Evolutionary conservation across 805 yeast genomes (phyloP).

Genomic region (Starmerella sirachaensis): DNA sequence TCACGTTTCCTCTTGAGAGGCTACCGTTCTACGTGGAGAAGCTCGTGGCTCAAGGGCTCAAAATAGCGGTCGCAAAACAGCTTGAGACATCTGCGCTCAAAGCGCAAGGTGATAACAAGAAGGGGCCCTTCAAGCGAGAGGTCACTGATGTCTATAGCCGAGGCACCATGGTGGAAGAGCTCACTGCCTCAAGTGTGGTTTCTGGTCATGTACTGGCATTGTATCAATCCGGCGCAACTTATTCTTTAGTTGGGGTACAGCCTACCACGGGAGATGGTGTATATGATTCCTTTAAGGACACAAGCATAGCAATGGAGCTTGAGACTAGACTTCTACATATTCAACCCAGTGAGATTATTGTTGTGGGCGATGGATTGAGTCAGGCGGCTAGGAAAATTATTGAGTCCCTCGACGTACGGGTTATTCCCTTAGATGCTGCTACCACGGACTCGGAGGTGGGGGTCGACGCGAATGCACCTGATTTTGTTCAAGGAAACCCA

Average conservation of each 20-base stretch:
- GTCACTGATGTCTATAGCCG: constrained; percentile 63
- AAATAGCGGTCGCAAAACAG: constrained; percentile 81
- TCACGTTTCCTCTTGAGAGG: constrained; percentile 71
- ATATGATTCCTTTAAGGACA: constrained; percentile 59
- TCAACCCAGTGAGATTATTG: constrained; percentile 63
- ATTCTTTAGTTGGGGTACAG: constrained; percentile 51
- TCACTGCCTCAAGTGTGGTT: constrained; percentile 21
- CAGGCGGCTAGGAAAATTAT: constrained; percentile 8
- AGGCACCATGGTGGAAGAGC: constrained; percentile 71
- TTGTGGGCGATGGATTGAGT: constrained; percentile 29
- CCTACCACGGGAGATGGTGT: constrained; percentile 65
- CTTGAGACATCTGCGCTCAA: constrained; percentile 69
- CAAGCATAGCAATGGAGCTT: constrained; percentile 43
- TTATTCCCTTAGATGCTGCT: no score
- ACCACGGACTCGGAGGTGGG: no score
- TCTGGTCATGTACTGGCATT: constrained; percentile 24
- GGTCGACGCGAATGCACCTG: background rate
- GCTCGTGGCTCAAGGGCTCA: constrained; percentile 56
- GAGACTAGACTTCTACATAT: constrained; percentile 65
- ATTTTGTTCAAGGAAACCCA: background rate
- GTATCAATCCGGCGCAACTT: constrained; percentile 2
- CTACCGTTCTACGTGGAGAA: constrained; percentile 67
- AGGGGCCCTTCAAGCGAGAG: constrained; percentile 52
- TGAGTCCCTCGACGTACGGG: constrained; percentile 10
- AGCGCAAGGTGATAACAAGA: constrained; percentile 39